A percentile compares a stretch with the other conserved stretches of the same genome.
These are phyloP conservation scores for Penicillium hordei DNA, from an alignment of 2,329 filamentous ascomycete species.

Conservation along the genomic window DNA sequence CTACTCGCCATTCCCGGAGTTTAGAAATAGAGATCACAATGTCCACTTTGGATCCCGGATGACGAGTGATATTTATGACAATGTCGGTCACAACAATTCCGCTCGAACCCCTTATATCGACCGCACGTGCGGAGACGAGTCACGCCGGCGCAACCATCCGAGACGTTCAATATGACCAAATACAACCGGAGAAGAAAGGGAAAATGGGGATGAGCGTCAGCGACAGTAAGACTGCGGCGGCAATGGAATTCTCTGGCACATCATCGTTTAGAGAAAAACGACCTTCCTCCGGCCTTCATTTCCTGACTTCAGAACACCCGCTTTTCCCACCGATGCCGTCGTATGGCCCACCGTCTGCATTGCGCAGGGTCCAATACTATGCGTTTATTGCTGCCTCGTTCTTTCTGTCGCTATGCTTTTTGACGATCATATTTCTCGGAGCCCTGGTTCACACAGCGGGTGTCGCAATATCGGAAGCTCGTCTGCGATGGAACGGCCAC, in stretches of 20 bases:
- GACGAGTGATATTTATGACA: not conserved
- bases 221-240: not conserved
- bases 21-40: not conserved
- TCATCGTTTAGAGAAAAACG: constrained; percentile 14
- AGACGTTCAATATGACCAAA: not conserved
- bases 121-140: constrained; percentile 9
- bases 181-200: not conserved
- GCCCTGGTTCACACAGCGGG: constrained; percentile 68
- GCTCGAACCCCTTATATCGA: constrained; percentile 7
- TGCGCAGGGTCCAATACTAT: constrained; percentile 65
- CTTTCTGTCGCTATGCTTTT: constrained; percentile 73
- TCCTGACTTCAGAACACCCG: constrained; percentile 31
- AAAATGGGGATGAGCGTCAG: not conserved
- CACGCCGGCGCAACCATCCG: constrained; percentile 2
- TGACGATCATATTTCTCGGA: constrained; percentile 72
- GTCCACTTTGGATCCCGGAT: not conserved
- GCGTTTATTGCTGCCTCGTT: constrained; percentile 68
- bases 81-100: constrained; percentile 11
- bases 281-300: constrained; percentile 4
- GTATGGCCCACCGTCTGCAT: constrained; percentile 70
- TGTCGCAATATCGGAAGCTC: constrained; percentile 49
- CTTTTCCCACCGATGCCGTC: constrained; percentile 80
- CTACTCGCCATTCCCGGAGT: not conserved
- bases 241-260: not conserved
- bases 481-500: constrained; percentile 57